Percentiles rank a stretch among this genome's conserved stretches.
Conservation (phyloP, 306 rosid species). For the Amphicarpaea edgeworthii region DNA sequence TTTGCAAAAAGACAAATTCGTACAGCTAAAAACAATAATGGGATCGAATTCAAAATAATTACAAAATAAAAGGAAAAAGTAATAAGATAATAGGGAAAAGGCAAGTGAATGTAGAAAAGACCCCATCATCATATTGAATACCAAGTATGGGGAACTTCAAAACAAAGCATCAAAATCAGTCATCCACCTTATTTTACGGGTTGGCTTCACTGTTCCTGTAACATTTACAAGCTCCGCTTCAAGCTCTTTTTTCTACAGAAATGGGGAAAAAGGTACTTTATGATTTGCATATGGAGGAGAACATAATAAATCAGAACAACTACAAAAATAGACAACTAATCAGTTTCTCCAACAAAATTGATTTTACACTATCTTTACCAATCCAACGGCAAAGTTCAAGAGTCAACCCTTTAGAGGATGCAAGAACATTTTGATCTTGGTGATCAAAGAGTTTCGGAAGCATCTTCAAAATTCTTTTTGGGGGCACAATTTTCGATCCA, state of each 20-base stretch:
- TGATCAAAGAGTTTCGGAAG: slow-evolving; percentile 99
- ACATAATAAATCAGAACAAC: slow-evolving; percentile 16
- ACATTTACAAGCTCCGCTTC: slow-evolving; percentile 98
- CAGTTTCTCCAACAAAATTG: slow-evolving; percentile 97
- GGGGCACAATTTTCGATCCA: slow-evolving; percentile 90
- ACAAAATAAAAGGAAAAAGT: background rate
- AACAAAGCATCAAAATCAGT: no score
- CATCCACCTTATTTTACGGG: slow-evolving; percentile 91
- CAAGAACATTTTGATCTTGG: slow-evolving; percentile 99
- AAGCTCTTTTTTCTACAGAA: slow-evolving; percentile 92
- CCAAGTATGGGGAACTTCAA: background rate
- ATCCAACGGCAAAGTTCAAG: slow-evolving; percentile 99
- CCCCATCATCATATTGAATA: slow-evolving; percentile 10
- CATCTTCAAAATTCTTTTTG: slow-evolving; percentile 95
- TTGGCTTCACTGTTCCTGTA: slow-evolving; percentile 81
- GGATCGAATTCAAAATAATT: slow-evolving; percentile 27
- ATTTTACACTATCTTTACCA: slow-evolving; percentile 98
- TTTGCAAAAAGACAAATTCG: slow-evolving; percentile 19
- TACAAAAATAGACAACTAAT: background rate
- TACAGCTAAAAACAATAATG: background rate
- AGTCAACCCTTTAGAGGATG: slow-evolving; percentile 98
- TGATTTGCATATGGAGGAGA: slow-evolving; percentile 26
- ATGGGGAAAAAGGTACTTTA: background rate
- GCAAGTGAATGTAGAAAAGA: background rate
- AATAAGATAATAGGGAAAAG: background rate